Base-by-base conservation (phyloP, 495 filamentous ascomycete species). In the Penicillium egyptiacum region DNA sequence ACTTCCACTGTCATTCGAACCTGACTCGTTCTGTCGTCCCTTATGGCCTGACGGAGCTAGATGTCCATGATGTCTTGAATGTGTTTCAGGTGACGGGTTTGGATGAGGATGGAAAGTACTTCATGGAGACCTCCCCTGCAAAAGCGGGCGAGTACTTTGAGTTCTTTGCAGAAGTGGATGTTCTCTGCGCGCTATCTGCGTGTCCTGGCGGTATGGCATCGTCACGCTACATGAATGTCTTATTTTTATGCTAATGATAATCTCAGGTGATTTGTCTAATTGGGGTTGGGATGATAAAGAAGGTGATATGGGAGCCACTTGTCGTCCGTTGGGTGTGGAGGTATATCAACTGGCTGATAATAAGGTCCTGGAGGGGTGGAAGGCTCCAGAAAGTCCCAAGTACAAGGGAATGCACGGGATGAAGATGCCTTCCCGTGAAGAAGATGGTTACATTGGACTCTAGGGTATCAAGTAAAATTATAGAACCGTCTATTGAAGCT, bases 1-100 rank as follows among this genome's bases (percentile, higher is more conserved):
- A 92, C 61, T 91, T 83, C 69, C 87, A 92, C 64, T 92, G 89
- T 70, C 88, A 90, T 64, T 91, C 86, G 19, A 94, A 94, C 59
- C 79, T 94, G 19, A 85, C 83, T 5, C 83, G 89, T 3, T 86
- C 89, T 0, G 80, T 92, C 26, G 62, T 85, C 1, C 85, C 84
- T 0, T 85, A 80, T 65, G 87, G 86, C 0, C 62, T 92, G 49
- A 81, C 78, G 10, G 89, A 92, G 67, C 72, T 79, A 42, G 88
- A 92, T 71, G 82, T 92, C 11, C 89, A 92, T 59, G 88, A 92
- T 71, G 88, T 92, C 2, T 71, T 92, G 50, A 92, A 92, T 66
- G 78, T 92, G 22, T 92, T 94, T 61, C 88, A 91, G 64, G 88
- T 90, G 23, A 92, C 88, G 0, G 88, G 87, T 0, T 65, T 92